Evolutionary conservation across 2,329 filamentous ascomycete genomes (phyloP).

Genomic region (Fonsecaea erecta): DNA sequence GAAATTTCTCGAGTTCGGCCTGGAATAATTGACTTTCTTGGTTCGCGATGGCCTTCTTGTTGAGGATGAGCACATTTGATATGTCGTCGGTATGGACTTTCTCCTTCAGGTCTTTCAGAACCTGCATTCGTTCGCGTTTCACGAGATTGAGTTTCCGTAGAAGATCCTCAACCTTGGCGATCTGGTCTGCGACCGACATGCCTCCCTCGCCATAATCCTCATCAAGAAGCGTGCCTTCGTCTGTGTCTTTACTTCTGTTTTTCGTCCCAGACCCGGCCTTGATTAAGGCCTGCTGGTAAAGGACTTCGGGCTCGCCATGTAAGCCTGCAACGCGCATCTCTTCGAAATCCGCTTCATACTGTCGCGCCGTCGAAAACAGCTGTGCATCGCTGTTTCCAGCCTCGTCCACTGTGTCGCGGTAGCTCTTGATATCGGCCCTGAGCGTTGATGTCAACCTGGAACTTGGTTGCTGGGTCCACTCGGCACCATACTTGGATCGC

Average conservation of each 20-base stretch:
- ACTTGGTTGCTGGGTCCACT: conserved; percentile 98
- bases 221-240: conserved; percentile 82
- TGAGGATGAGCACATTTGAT: conserved; percentile 93
- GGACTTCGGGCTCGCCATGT: conserved; percentile 79
- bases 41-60: conserved; percentile 94
- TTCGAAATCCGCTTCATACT: conserved; percentile 86
- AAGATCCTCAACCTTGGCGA: conserved; percentile 83
- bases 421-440: conserved; percentile 82
- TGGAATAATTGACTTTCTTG: conserved; percentile 93
- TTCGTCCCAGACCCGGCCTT: conserved; percentile 70
- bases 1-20: conserved; percentile 95
- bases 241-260: conserved; percentile 61
- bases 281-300: conserved; percentile 86
- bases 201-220: conserved; percentile 84
- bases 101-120: conserved; percentile 95
- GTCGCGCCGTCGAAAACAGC: conserved; percentile 78
- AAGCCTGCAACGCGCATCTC: conserved; percentile 92
- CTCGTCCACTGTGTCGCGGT: conserved; percentile 86
- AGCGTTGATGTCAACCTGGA: conserved; percentile 85
- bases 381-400: conserved; percentile 84
- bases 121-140: conserved; percentile 87
- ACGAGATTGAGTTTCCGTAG: conserved; percentile 89
- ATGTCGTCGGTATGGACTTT: conserved; percentile 95
- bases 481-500: conserved; percentile 92
- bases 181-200: conserved; percentile 84